Evolutionary conservation across 1,139 yeast genomes (phyloP).

Genomic region (Hansenula sp.): DNA sequence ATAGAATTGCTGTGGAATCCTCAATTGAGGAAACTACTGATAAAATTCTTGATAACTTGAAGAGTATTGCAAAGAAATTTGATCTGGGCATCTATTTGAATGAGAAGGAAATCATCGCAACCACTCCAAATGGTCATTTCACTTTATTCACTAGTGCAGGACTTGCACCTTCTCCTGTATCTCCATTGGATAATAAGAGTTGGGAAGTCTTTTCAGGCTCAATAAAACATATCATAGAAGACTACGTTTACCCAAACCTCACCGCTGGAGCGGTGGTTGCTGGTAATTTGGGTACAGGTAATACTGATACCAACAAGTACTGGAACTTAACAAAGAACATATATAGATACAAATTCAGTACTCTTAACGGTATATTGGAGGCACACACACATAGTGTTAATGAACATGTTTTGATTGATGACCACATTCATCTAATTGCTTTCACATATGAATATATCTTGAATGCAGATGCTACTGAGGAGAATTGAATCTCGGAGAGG

Average conservation of each 20-base stretch:
- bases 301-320: slow-evolving; percentile 58
- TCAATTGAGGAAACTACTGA: slow-evolving; percentile 39
- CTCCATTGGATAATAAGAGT: slow-evolving; percentile 44
- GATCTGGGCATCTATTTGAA: slow-evolving; percentile 43
- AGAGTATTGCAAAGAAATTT: slow-evolving; percentile 39
- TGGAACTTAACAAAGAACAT: slow-evolving; percentile 55
- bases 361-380: slow-evolving; percentile 1
- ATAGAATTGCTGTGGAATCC: slow-evolving; percentile 50
- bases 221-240: slow-evolving; percentile 51
- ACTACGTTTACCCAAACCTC: slow-evolving; percentile 31
- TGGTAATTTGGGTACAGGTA: slow-evolving; percentile 53
- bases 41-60: slow-evolving; percentile 35
- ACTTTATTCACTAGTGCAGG: slow-evolving; percentile 22
- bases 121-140: slow-evolving; percentile 38
- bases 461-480: slow-evolving; percentile 15
- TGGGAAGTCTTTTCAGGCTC: slow-evolving; percentile 57
- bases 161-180: slow-evolving; percentile 57
- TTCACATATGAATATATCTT: slow-evolving; percentile 45
- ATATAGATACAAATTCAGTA: slow-evolving; percentile 41
- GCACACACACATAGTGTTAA: slow-evolving; percentile 43
- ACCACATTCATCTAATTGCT: slow-evolving; percentile 47
- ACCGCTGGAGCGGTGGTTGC: slow-evolving; percentile 26
- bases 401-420: slow-evolving; percentile 44
- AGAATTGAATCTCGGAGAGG: background rate
- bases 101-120: slow-evolving; percentile 25